phyloP scores from a whole-genome alignment of 1,139 yeast genomes.

The Geotrichum cucujoidarum region DNA sequence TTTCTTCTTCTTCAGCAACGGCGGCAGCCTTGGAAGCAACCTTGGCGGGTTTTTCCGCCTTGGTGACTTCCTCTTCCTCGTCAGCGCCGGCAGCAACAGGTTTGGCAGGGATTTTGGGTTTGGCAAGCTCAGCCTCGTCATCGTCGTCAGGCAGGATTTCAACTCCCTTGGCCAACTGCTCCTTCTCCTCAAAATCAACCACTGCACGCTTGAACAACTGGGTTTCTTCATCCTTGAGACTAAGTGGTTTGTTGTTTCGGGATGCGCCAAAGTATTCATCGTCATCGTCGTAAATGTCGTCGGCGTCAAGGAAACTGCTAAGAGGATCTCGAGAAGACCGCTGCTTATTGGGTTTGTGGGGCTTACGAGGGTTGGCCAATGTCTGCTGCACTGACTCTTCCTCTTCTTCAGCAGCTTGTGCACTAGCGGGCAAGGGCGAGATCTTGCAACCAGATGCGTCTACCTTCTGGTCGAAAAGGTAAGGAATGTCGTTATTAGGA shows the following conservation, averaged over 20 bases:
- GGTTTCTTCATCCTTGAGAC: not conserved
- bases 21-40: not conserved
- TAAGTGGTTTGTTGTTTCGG: not conserved
- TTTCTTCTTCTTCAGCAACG: not conserved
- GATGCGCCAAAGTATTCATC: not conserved
- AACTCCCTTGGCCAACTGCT: not conserved
- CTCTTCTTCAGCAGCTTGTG: constrained; percentile 16
- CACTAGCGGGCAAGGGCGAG: not conserved
- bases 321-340: not conserved
- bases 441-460: constrained; percentile 50
- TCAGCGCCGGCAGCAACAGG: too few relatives aligned
- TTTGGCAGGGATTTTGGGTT: not conserved
- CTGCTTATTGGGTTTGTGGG: not conserved
- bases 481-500: constrained; percentile 35
- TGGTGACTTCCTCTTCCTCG: not conserved
- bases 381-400: constrained; percentile 12
- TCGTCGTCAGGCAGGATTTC: not conserved
- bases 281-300: not conserved
- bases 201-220: not conserved
- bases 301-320: not conserved
- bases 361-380: not conserved
- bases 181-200: not conserved
- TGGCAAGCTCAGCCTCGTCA: not conserved
- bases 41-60: not conserved
- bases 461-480: constrained; percentile 42